Evolutionary conservation across 1,139 yeast genomes (phyloP), one percentile per base, ranked within the genome.

Genomic region (Lodderomyces pseudojiufengensis): DNA sequence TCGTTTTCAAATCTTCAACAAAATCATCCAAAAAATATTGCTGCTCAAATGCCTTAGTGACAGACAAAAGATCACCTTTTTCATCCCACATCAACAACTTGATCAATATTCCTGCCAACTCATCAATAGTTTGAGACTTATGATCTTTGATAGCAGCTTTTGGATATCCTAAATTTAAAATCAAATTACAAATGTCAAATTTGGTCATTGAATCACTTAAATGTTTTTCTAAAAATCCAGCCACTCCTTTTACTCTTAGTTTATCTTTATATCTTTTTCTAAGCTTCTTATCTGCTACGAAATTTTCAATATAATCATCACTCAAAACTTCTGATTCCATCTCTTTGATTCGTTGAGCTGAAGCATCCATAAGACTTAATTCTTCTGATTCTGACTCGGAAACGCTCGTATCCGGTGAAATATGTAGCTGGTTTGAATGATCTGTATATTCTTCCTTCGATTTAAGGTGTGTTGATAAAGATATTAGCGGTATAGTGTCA

Each of bases 221-320:
- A 44, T 71, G 78, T 33, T 65, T 61, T 37, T 72, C 71, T 37
- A 84, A 55, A 44, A 82, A 79, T 38, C 58, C 54, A 44, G 66
- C 59, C 25, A 75, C 65, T 0, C 94, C 94, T 38, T 73, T 58
- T n/a, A 60, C 53, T 49, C 79, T 78, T 40, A 85, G 55, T 46
- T 50, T 75, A 39, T 63, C 60, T 39, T 85, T 69, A 41, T 43
- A 41, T 37, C 42, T 29, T 31, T 35, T 10, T 27, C 33, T 36
- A 12, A 43, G n/a, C 20, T 27, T 15, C 14, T 16, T 24, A 31
- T 43, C 37, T 7, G 40, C 44, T n/a, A 13, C 22, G 24, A 32
- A 33, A 12, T 11, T 16, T 6, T 29, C 32, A 10, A 38, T 32
- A 23, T 24, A 29, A 24, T 14, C 7, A 7, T 5, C 20, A 5